Evolutionary conservation across 2,329 filamentous ascomycete species (phyloP).

Genomic region (Microcera coccophila): DNA sequence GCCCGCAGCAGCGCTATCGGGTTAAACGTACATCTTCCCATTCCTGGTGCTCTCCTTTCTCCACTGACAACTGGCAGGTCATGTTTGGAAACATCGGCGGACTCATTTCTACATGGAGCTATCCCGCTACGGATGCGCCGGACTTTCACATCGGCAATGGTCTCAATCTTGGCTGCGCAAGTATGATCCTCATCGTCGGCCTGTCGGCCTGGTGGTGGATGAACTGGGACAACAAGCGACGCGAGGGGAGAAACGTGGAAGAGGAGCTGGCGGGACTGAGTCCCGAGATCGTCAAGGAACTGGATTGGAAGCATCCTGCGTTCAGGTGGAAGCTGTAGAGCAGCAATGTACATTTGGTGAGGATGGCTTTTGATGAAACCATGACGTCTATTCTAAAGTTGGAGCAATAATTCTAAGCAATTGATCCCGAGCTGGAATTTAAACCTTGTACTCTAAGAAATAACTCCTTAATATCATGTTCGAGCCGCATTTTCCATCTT

Average conservation of each 20-base stretch:
- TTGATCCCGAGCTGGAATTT: too few species aligned
- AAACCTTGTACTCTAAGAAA: too few species aligned
- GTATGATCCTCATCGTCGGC: conserved; percentile 50
- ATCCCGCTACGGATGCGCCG: conserved; percentile 59
- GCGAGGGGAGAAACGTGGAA: conserved; percentile 53
- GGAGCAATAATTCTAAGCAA: too few species aligned
- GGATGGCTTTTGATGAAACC: too few species aligned
- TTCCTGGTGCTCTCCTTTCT: not conserved
- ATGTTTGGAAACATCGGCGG: conserved; percentile 53
- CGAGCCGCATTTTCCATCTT: too few species aligned
- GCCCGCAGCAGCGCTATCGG: conserved; percentile 60
- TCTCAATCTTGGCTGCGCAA: conserved; percentile 59
- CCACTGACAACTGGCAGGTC: conserved; percentile 16
- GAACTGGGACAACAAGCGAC: conserved; percentile 56
- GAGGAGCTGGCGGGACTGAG: conserved; percentile 53
- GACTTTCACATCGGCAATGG: conserved; percentile 64
- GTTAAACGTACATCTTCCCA: conserved; percentile 20
- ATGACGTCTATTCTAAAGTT: too few species aligned
- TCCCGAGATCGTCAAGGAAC: conserved; percentile 51
- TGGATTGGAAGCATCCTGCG: conserved; percentile 66
- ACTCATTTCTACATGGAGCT: conserved; percentile 61
- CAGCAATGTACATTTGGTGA: too few species aligned
- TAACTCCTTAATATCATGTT: too few species aligned
- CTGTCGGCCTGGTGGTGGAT: conserved; percentile 56
- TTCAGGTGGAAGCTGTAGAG: conserved; percentile 53